Evolutionary conservation across 169 alveolate species (phyloP), one percentile per base, ranked within the genome.

Genomic region (Cryptosporidium parvum): DNA sequence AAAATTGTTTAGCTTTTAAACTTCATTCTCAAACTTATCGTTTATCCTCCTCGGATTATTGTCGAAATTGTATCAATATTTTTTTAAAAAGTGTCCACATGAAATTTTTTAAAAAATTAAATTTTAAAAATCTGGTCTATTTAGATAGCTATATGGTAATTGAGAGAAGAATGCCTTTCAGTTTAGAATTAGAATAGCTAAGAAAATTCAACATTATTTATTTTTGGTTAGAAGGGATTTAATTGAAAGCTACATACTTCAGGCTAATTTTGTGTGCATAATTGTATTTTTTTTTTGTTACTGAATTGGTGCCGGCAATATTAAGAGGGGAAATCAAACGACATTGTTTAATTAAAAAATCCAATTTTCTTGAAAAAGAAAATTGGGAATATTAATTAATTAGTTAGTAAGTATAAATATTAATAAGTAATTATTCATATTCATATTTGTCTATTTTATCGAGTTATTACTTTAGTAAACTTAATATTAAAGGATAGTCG

Each of bases 221-320:
- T 14, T 48, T 14, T 0, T 2, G 21, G 21, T 3, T 48, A 14
- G 12, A 2, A 48, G 7, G 8, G 23, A 16, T 48, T 48, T 48
- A 14, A 14, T 1, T 48, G 56, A 1, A 3, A 48, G 6, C 21
- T 48, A 12, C 6, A 16, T 48, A 16, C 12, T 48, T 48, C 1
- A 1, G 56, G 56, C 56, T 14, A 16, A 48, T 48, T 48, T 48
- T 48, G 56, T 48, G 21, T 48, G 56, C 8, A 48, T 65, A 65
- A 3, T 31, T 31, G 5, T n/a, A 23, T 62, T 26, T 62, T 65
- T 65, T 26, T 21, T 33, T 65, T 29, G 21, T 31, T 37, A 31
- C 44, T 33, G 23, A 31, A 65, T 65, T 33, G 33, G 31, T 65
- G 72, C 72, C 72, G 72, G 72, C 9, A 65, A 3, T 26, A 65